Evolutionary conservation across 768 basidiomycete genomes (phyloP), one percentile per base, ranked within the genome.

Genomic region (Podaxis sp.): DNA sequence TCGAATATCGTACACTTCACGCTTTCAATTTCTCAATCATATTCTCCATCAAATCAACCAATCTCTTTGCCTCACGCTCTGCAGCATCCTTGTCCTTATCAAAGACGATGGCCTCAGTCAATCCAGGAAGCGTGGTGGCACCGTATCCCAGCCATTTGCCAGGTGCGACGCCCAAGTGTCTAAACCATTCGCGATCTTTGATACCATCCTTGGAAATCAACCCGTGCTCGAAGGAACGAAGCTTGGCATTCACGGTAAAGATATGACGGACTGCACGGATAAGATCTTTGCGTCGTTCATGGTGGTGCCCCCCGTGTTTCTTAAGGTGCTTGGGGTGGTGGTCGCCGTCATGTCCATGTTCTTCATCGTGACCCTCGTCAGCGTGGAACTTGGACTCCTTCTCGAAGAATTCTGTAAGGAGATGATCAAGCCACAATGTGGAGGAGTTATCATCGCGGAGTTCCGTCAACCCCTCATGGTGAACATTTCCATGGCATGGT

Each of bases 111-210:
- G 91, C 82, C 71, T 95, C 93, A 0, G 86, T 89, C 46, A 95
- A 73, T 18, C 79, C 91, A 5, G 92, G 93, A 61, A 95, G 78
- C 0, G 92, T 92, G 0, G 92, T 94, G 0, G 92, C 90, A 16
- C 92, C 92, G 67, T 93, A 91, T 6, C 90, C 89, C 88, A 66
- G 80, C 82, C 86, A 86, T 69, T 89, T 84, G 38, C 90, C 91
- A 25, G 92, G 92, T 3, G 91, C 90, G 47, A 91, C 88, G 38
- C 81, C 91, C 7, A 91, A 77, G 71, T 92, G 87, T 65, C 76
- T 83, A 70, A 88, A 94, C 91, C 92, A 93, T 68, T 90, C 87
- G 32, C 88, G 79, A 59, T 86, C 85, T 63, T 84, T 85, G 61
- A 92, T 84, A 0, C 91, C 91, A 10, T 76, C 84, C 65, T 85